A percentile compares a stretch with the other conserved stretches of the same genome.
These are phyloP conservation scores for Pilobolus umbonatus DNA, from an alignment of 192 early-diverging fungal genomes.

Conservation along the genomic window DNA sequence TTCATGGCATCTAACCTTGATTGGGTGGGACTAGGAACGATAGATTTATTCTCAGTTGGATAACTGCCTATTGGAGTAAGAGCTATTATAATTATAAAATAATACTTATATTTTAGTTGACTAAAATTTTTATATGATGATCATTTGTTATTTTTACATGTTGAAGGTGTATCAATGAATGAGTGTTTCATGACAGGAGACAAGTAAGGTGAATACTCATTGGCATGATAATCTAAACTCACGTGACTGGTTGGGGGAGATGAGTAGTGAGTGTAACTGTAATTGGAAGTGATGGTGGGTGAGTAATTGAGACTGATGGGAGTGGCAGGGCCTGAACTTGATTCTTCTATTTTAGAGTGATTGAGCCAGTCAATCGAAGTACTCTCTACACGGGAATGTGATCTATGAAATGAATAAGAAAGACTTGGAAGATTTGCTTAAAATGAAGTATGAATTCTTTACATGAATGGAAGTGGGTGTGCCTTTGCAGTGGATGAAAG, in stretches of 20 bases:
- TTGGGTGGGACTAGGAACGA: background rate
- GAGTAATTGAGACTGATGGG: background rate
- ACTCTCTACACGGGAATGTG: too few species aligned
- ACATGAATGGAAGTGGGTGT: conserved; percentile 24
- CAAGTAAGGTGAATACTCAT: background rate
- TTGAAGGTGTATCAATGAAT: background rate
- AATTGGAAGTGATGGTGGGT: background rate
- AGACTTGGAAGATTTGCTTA: background rate
- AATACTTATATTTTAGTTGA: conserved; percentile 9
- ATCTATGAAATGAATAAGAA: background rate
- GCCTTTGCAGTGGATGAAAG: conserved; percentile 9
- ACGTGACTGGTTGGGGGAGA: background rate
- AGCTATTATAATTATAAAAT: background rate
- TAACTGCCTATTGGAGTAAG: background rate
- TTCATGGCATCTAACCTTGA: background rate
- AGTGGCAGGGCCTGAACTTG: background rate
- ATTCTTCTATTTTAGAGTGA: background rate
- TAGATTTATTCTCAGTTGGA: background rate
- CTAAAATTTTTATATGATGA: background rate
- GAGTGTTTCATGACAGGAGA: conserved; percentile 5
- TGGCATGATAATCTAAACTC: conserved; percentile 8
- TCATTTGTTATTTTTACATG: too few species aligned
- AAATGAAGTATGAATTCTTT: background rate
- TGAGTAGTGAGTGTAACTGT: background rate
- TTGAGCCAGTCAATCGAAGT: background rate